These are phyloP conservation scores for Aspergillus indologenus DNA, from an alignment of 495 filamentous ascomycete species.

Conservation along the genomic window DNA sequence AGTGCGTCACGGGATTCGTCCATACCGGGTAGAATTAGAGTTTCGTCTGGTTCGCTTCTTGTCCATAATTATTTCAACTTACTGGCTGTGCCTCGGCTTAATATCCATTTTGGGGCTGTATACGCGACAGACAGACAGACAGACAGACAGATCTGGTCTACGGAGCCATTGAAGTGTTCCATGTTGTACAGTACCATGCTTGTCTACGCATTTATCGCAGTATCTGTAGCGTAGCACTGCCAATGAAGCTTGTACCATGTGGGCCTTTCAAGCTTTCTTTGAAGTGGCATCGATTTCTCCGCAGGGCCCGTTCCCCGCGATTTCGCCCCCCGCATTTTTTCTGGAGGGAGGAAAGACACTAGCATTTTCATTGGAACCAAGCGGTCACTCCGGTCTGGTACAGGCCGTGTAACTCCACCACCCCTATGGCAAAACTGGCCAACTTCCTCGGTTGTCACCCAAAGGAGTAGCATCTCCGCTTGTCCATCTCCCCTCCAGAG, in stretches of 20 bases:
- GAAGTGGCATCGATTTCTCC: background rate
- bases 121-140: too few relatives aligned
- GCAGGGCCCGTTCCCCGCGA: conserved; percentile 8
- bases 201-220: too few relatives aligned
- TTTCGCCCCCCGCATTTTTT: background rate
- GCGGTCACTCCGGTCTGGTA: background rate
- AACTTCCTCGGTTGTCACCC: conserved; percentile 34
- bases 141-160: too few relatives aligned
- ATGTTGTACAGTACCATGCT: too few relatives aligned
- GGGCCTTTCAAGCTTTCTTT: background rate
- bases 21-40: too few relatives aligned
- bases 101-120: too few relatives aligned
- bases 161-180: too few relatives aligned
- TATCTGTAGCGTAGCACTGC: too few relatives aligned
- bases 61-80: too few relatives aligned
- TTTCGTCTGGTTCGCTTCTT: too few relatives aligned
- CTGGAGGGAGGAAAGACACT: conserved; percentile 3
- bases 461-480: conserved; percentile 6
- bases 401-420: background rate
- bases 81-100: too few relatives aligned
- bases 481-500: background rate
- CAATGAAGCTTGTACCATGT: too few relatives aligned
- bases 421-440: conserved; percentile 9
- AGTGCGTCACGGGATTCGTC: background rate
- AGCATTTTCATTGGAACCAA: background rate